phyloP scores from a whole-genome alignment of 768 basidiomycete genomes.

The Xanthoconium purpureum region DNA sequence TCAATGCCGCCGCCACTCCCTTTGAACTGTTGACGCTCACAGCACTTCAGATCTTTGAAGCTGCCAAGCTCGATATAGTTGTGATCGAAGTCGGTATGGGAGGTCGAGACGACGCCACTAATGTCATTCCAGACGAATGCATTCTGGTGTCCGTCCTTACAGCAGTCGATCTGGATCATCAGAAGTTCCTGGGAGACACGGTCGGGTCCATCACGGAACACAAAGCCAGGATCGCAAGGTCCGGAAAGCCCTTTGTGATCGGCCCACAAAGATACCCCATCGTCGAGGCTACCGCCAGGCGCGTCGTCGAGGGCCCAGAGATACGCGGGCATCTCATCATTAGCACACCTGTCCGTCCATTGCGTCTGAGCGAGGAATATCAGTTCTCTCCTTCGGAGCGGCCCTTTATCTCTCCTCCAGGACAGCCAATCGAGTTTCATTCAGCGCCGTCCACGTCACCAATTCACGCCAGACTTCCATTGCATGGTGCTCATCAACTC shows the following conservation, averaged over 20 bases:
- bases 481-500: slow-evolving; percentile 82
- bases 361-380: slow-evolving; percentile 34
- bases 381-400: slow-evolving; percentile 32
- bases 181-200: slow-evolving; percentile 80
- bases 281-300: slow-evolving; percentile 45
- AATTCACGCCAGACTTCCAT: slow-evolving; percentile 52
- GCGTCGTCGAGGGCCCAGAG: slow-evolving; percentile 35
- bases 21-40: slow-evolving; percentile 88
- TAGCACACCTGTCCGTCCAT: slow-evolving; percentile 33
- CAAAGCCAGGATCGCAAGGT: slow-evolving; percentile 79
- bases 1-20: slow-evolving; percentile 51
- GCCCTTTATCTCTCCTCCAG: slow-evolving; percentile 34
- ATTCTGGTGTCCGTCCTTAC: slow-evolving; percentile 82
- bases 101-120: slow-evolving; percentile 89
- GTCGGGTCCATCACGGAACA: slow-evolving; percentile 71
- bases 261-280: slow-evolving; percentile 56
- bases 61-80: slow-evolving; percentile 66
- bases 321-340: slow-evolving; percentile 42
- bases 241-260: slow-evolving; percentile 59
- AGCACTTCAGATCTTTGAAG: slow-evolving; percentile 75
- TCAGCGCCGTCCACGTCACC: slow-evolving; percentile 44
- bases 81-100: slow-evolving; percentile 96
- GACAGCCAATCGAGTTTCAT: slow-evolving; percentile 42
- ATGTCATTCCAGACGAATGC: slow-evolving; percentile 67
- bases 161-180: slow-evolving; percentile 90